These are phyloP conservation scores for Quercus wislizeni DNA, from an alignment of 306 rosid genomes.

Conservation along the genomic window DNA sequence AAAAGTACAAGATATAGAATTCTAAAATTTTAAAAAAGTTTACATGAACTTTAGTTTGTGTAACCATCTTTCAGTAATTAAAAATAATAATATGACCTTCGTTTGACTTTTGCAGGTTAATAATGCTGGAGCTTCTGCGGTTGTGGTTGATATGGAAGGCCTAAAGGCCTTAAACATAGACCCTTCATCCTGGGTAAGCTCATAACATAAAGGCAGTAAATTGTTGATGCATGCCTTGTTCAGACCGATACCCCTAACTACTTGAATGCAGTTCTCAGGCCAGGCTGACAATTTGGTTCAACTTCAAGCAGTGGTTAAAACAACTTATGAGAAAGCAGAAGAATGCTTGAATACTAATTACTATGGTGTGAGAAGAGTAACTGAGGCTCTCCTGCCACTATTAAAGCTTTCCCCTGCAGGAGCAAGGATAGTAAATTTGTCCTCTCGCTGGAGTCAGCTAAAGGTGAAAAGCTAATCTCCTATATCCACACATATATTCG, in stretches of 20 bases:
- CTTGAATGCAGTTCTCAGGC: slow-evolving; percentile 43
- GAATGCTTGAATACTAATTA: slow-evolving; percentile 53
- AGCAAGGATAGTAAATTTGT: slow-evolving; percentile 56
- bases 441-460: slow-evolving; percentile 52
- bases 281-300: slow-evolving; percentile 20
- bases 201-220: not conserved
- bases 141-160: slow-evolving; percentile 33
- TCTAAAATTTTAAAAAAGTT: too few relatives aligned
- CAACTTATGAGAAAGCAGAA: slow-evolving; percentile 40
- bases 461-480: slow-evolving; percentile 29
- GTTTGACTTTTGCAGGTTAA: slow-evolving; percentile 38
- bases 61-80: too few relatives aligned
- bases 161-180: slow-evolving; percentile 45
- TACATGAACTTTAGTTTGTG: too few relatives aligned
- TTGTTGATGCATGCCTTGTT: not conserved
- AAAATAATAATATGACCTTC: too few relatives aligned
- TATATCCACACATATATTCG: not conserved
- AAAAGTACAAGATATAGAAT: too few relatives aligned
- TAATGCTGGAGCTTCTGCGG: slow-evolving; percentile 49
- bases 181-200: slow-evolving; percentile 36
- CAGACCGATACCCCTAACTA: not conserved
- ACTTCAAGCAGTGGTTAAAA: slow-evolving; percentile 28
- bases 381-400: slow-evolving; percentile 57
- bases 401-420: slow-evolving; percentile 39
- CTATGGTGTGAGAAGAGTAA: slow-evolving; percentile 47